Base-by-base conservation (phyloP, 306 rosid genomes). In the Chamaecrista fasciculata region DNA sequence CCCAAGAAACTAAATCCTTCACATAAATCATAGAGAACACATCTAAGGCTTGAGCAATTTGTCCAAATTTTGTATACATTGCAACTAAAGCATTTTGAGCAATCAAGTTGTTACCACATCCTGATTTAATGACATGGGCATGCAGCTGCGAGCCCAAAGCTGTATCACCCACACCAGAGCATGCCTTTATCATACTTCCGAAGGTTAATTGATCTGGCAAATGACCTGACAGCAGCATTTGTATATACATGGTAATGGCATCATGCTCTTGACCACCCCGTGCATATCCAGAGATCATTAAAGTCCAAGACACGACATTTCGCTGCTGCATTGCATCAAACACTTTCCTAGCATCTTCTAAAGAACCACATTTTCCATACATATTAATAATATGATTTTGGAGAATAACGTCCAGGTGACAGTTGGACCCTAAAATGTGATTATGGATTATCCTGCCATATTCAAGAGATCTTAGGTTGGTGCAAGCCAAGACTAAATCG, bases 251-350 rank as follows among this genome's bases (percentile, higher is more conserved):
- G 39, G 70, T 43, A 66, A 91, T 59, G 53, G 90, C 95, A 46
- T 86, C 76, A 5, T 73, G 74, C 74, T 71, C 87, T 71, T 76
- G 79, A 46, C 80, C 80, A 16, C 86, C 81, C 29, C 78, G 90
- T 15, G 90, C 73, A 74, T 81, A 84, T 60, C 90, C 95, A 9
- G 89, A 84, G 52, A 91, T 91, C 78, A 85, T 62, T 49, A 85
- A 84, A 75, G 97, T 91, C 97, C 95, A 91, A 70, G 97, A 86
- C 43, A 91, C 84, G 48, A 78, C 85, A 74, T 86, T 91, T 68
- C 77, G 76, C 39, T 61, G 77, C 43, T 73, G 78, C 97, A 91
- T 91, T 81, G 69, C 52, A 37, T 88, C 87, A 63, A 91, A 91
- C 25, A 76, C 80, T 67, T 85, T 76, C 67, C 84, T 55, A 34